These are phyloP conservation scores for Nicotiana tomentosiformis DNA, from an alignment of 257 asterid genomes.

Conservation along the genomic window DNA sequence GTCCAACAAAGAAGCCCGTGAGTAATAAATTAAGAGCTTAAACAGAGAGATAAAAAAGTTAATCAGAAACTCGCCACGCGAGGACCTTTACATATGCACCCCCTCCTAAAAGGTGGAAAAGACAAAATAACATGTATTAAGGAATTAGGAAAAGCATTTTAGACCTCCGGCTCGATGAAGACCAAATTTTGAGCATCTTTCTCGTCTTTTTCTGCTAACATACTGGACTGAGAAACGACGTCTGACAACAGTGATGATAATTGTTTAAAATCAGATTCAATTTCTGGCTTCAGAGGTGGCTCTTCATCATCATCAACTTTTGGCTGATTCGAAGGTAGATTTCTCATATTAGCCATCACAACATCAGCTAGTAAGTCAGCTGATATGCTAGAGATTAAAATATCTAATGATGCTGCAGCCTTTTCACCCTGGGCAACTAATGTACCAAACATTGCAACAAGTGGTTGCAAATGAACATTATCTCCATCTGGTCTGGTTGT, in stretches of 20 bases:
- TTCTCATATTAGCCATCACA: slow-evolving; percentile 76
- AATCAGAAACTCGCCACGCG: background rate
- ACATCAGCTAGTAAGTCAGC: slow-evolving; percentile 95
- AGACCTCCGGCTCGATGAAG: slow-evolving; percentile 53
- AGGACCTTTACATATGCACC: background rate
- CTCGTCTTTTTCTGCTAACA: slow-evolving; percentile 30
- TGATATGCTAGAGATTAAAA: slow-evolving; percentile 92
- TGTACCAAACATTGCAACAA: slow-evolving; percentile 89
- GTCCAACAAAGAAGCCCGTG: slow-evolving; percentile 1
- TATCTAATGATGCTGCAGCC: slow-evolving; percentile 72
- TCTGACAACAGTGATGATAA: slow-evolving; percentile 55
- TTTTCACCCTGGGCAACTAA: slow-evolving; percentile 97
- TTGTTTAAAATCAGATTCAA: slow-evolving; percentile 53
- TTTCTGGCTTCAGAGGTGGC: slow-evolving; percentile 24
- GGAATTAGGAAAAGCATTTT: slow-evolving; percentile 13
- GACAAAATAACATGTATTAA: slow-evolving; percentile 4
- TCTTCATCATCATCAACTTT: slow-evolving; percentile 53
- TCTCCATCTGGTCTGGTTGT: slow-evolving; percentile 45
- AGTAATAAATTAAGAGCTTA: background rate
- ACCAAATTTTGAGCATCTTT: slow-evolving; percentile 32
- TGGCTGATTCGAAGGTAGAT: slow-evolving; percentile 59
- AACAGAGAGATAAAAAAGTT: background rate
- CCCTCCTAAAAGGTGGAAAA: background rate
- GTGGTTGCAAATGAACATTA: slow-evolving; percentile 88
- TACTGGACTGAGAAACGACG: slow-evolving; percentile 40